Conservation (phyloP, 2,329 filamentous ascomycete species). For the Ceratocystiopsis minuta region DNA sequence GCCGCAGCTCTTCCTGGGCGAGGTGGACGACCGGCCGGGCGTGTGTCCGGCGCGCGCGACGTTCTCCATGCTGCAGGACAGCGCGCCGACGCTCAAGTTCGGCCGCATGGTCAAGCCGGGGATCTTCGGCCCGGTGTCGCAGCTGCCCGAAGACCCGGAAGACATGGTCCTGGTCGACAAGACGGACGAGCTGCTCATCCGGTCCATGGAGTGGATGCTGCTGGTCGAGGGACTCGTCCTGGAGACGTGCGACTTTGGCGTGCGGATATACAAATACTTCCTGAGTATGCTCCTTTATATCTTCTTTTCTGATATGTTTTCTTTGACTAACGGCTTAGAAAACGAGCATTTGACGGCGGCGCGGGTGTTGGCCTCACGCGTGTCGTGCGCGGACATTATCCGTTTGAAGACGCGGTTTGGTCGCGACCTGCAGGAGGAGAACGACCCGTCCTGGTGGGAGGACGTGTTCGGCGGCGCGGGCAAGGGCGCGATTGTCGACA, state of each 20-base stretch:
- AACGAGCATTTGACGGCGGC: slow-evolving; percentile 35
- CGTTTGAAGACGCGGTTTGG: slow-evolving; percentile 20
- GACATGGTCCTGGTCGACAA: slow-evolving; percentile 24
- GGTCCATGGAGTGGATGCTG: slow-evolving; percentile 70
- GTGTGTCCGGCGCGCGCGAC: slow-evolving; percentile 22
- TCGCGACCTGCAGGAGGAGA: slow-evolving; percentile 14
- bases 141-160: slow-evolving; percentile 25
- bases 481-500: slow-evolving; percentile 8
- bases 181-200: slow-evolving; percentile 54
- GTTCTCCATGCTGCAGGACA: slow-evolving; percentile 33
- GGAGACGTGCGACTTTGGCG: slow-evolving; percentile 27
- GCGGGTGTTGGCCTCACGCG: slow-evolving; percentile 31
- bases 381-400: slow-evolving; percentile 31
- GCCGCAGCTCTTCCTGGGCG: slow-evolving; percentile 31
- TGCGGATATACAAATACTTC: slow-evolving; percentile 65
- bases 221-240: slow-evolving; percentile 38
- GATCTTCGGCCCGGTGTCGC: slow-evolving; percentile 49
- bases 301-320: not conserved
- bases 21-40: slow-evolving; percentile 21
- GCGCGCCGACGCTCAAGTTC: slow-evolving; percentile 32
- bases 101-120: slow-evolving; percentile 50
- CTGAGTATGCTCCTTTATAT: slow-evolving; percentile 43
- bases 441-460: slow-evolving; percentile 19
- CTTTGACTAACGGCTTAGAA: slow-evolving; percentile 16
- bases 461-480: slow-evolving; percentile 14